Evolutionary conservation across 768 basidiomycete species (phyloP), one percentile per base, ranked within the genome.

Genomic region (Lactarius sp.): DNA sequence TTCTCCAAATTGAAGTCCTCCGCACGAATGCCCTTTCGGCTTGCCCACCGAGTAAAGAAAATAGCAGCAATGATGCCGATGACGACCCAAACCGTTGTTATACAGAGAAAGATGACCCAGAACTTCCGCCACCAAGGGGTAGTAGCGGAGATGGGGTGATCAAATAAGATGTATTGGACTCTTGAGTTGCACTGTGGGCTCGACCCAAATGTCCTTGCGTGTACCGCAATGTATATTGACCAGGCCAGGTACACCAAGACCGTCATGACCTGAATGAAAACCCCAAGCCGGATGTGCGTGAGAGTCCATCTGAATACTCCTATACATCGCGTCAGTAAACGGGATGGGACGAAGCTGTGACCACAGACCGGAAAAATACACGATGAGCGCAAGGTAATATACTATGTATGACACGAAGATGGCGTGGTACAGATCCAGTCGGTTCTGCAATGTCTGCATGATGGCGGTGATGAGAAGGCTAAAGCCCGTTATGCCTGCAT

Each of bases 401-500:
- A 34, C n/a, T 1, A 42, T 42, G 27, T 34, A 39, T 7, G 55
- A 9, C 55, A 47, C 47, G 33, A 58, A 58, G 44, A 47, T 58
- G 41, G 56, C 42, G 33, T 58, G 34, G 46, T 34, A 58, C 14
- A 55, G 54, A 31, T 55, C 54, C 20, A 55, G 54, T 31, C 36
- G 37, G 39, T 31, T 56, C 22, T 56, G 54, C 13, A 18, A 1
- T 20, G 41, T 56, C 41, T 31, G 39, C 6, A 56, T 18, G 54
- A 56, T 56, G 20, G 22, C 39, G 41, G 39, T 56, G 41, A 31
- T 20, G 41, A 56, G n/a, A 16, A 16, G 20, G 39, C 49, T 27
- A 20, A 57, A 41, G 34, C 52, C 34, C 10, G 20, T 37, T n/a
- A 36, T 2, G 52, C 52, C 52, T n/a, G 52, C 52, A 36, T 53